Evolutionary conservation across 1,284 basidiomycete species (phyloP).

Genomic region (Thelephora terrestris): DNA sequence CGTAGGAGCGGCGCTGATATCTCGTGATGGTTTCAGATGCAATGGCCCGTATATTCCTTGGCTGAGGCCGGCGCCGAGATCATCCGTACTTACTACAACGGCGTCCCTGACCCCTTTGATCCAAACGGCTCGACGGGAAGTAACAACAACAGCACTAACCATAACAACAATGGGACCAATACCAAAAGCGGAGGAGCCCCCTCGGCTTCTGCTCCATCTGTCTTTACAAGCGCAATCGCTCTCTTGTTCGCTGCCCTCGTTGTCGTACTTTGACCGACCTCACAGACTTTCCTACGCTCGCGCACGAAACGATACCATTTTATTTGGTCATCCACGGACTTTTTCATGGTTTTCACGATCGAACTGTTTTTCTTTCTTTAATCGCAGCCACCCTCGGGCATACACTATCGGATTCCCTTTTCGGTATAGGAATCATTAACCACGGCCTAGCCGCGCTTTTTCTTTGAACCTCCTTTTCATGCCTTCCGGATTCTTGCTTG

Average conservation of each 20-base stretch:
- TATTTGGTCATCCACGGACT: no score
- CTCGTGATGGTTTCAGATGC: slow-evolving; percentile 26
- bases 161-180: no score
- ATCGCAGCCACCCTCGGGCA: no score
- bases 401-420: no score
- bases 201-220: background rate
- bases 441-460: no score
- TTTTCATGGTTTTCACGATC: no score
- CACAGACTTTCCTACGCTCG: background rate
- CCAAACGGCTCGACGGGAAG: background rate
- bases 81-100: slow-evolving; percentile 39
- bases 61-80: slow-evolving; percentile 60
- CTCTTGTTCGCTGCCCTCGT: background rate
- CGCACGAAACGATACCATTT: no score
- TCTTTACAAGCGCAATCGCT: background rate
- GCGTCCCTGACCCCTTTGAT: slow-evolving; percentile 17
- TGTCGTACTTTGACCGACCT: background rate
- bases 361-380: no score
- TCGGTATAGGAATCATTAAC: no score
- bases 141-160: no score
- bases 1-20: slow-evolving; percentile 8
- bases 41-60: slow-evolving; percentile 56
- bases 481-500: no score
- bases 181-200: background rate
- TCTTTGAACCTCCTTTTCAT: no score